These are phyloP conservation scores for Dictyostelium firmibasis DNA, from an alignment of 78 protist genomes.

Conservation along the genomic window DNA sequence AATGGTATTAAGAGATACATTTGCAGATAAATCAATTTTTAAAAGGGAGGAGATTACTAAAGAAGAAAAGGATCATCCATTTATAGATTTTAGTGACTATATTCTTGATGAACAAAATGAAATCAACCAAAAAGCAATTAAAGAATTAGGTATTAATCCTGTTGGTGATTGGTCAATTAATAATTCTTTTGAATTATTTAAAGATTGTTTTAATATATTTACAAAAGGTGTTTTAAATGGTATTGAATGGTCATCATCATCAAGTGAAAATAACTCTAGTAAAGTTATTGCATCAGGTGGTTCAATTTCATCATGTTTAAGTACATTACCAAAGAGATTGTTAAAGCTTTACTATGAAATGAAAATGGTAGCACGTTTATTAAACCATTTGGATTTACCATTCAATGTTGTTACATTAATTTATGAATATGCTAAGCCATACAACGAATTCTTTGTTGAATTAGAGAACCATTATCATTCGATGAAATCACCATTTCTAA, in stretches of 20 bases:
- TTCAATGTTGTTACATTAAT: neutral
- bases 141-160: neutral
- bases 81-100: neutral
- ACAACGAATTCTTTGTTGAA: neutral
- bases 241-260: neutral
- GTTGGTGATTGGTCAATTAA: slow-evolving; percentile 15
- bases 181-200: neutral
- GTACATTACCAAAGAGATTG: neutral
- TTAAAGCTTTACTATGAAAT: neutral
- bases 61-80: neutral
- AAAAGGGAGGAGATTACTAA: neutral
- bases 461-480: neutral
- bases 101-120: neutral
- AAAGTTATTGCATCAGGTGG: slow-evolving; percentile 17
- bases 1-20: neutral
- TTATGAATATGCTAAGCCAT: neutral
- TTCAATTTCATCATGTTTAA: slow-evolving; percentile 2
- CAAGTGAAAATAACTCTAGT: neutral
- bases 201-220: neutral
- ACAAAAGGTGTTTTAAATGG: neutral
- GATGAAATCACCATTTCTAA: neutral
- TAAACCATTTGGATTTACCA: neutral
- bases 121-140: neutral
- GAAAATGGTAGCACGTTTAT: neutral
- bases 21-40: neutral